Base-by-base conservation (phyloP, 345 rosid genomes). In the Populus simonii region DNA sequence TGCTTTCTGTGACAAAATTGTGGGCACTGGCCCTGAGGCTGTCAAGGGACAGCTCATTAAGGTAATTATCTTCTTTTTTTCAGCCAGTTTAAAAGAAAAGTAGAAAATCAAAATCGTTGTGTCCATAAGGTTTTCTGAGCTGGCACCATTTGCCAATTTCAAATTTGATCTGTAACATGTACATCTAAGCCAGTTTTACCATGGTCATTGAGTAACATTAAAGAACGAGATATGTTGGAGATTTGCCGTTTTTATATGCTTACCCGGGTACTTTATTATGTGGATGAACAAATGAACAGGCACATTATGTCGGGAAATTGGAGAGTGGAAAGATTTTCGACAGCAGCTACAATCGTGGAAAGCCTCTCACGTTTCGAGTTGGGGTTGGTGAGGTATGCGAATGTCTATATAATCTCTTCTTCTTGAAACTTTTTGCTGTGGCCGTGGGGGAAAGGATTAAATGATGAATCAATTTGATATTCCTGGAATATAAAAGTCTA, bases 321-420 rank as follows among this genome's bases (percentile, higher is more conserved):
- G 94, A 89, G 86, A 86, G 89, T 80, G 98, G 98, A 69, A 93
- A 79, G 85, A 85, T 94, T 17, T 94, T 94, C 51, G 98, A 94
- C 72, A 94, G 98, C 93, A 94, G 98, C 79, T 93, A 94, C 79
- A 87, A 87, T 62, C 85, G 98, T 4, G 98, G 98, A 43, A 92
- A 92, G 86, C 98, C 98, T 82, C 87, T 94, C 36, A 83, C 92
- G 7, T 93, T 93, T 69, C 89, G 90, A 2, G 73, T 92, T 8
- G 98, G 98, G 17, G 98, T 90, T 66, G 96, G 97, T n/a, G 96
- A 93, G 97, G 98, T 92, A 87, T 51, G 75, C 18, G 3, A 16
- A 38, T 62, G 8, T 8, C 35, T 3, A 17, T 22, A 6, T 35
- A 3, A 23, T 73, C 66, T 75, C 43, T 57, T 39, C 59, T 75